Conservation (phyloP, 345 rosid genomes). For the Raphanus sativus region DNA sequence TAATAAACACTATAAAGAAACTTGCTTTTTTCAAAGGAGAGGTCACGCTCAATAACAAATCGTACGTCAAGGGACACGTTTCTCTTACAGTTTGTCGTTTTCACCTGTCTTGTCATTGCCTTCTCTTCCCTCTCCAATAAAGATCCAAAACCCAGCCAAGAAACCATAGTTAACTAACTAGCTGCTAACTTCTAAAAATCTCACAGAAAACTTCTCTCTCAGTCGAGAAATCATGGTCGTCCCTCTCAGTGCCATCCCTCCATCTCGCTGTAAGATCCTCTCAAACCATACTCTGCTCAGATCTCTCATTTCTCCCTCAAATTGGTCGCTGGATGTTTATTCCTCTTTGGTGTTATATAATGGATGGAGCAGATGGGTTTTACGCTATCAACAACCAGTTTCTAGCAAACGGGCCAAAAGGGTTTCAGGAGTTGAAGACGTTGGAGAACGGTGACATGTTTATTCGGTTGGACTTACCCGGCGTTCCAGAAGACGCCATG, state of each 20-base stretch:
- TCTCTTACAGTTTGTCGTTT: background rate
- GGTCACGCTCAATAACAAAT: background rate
- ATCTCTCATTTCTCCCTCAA: background rate
- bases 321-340: background rate
- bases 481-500: background rate
- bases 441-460: background rate
- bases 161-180: background rate
- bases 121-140: background rate
- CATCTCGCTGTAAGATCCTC: background rate
- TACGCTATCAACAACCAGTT: background rate
- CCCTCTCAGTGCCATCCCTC: background rate
- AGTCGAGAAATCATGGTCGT: background rate
- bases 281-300: background rate
- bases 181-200: background rate
- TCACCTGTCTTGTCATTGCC: background rate
- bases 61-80: background rate
- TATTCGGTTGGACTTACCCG: background rate
- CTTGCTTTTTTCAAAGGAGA: background rate
- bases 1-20: background rate
- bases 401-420: background rate
- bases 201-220: background rate
- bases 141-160: background rate
- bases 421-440: background rate
- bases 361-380: background rate
- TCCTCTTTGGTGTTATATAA: background rate